A percentile compares a stretch with the other conserved stretches of the same genome.
Conservation (phyloP, 495 filamentous ascomycete genomes). For the Penicillium taxi region DNA sequence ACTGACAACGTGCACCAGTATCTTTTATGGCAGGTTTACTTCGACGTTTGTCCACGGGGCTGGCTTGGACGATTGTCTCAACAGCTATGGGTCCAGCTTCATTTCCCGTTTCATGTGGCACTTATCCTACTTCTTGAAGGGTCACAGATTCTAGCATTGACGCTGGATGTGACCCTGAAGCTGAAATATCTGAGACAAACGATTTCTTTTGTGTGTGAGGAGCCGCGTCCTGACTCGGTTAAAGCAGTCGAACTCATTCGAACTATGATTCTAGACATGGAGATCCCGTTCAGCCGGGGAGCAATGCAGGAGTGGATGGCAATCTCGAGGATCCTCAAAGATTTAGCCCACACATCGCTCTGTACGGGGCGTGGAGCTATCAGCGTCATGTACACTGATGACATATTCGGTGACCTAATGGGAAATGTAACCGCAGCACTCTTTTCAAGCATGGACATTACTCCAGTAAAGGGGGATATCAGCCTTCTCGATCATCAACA, state of each 20-base stretch:
- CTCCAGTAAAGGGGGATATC: constrained; percentile 21
- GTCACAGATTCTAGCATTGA: constrained; percentile 35
- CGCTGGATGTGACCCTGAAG: constrained; percentile 35
- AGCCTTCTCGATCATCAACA: constrained; percentile 24
- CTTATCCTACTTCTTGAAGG: constrained; percentile 59
- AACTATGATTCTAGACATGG: constrained; percentile 36
- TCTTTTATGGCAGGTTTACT: constrained; percentile 64
- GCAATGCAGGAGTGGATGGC: constrained; percentile 27
- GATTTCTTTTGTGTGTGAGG: constrained; percentile 34
- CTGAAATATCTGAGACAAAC: constrained; percentile 33
- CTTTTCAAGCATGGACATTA: constrained; percentile 38
- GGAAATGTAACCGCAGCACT: constrained; percentile 38
- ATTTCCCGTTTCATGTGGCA: constrained; percentile 62
- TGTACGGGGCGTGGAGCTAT: constrained; percentile 15
- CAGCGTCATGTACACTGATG: constrained; percentile 17
- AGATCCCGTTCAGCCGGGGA: constrained; percentile 33
- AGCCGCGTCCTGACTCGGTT: constrained; percentile 23
- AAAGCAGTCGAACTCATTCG: constrained; percentile 26
- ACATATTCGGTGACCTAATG: constrained; percentile 26
- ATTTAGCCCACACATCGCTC: constrained; percentile 25
- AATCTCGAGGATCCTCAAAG: constrained; percentile 26
- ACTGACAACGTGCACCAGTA: constrained; percentile 36
- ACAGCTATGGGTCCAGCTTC: constrained; percentile 57
- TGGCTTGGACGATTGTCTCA: constrained; percentile 45
- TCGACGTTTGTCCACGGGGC: constrained; percentile 45